Evolutionary conservation across 2,329 filamentous ascomycete species (phyloP).

Genomic region (Uncinocarpus reesii): DNA sequence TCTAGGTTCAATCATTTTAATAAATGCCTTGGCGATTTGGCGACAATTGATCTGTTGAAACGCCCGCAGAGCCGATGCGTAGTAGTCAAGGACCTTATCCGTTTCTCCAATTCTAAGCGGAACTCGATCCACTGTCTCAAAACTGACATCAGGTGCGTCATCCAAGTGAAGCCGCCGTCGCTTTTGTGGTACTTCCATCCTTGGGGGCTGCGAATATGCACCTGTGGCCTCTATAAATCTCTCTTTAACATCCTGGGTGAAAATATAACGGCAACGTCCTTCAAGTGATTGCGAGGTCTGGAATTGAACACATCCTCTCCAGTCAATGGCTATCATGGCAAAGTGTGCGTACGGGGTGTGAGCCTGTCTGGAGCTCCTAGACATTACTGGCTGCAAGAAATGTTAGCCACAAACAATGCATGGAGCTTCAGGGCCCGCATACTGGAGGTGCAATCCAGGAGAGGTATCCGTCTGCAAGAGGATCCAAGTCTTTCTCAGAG

Average conservation of each 20-base stretch:
- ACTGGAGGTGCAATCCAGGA: constrained; percentile 2
- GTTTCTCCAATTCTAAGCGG: constrained; percentile 31
- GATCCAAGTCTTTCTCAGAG: background rate
- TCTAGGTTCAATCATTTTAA: constrained; percentile 39
- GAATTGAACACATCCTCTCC: constrained; percentile 12
- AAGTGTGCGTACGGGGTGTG: constrained; percentile 13
- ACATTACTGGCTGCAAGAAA: background rate
- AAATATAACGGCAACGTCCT: constrained; percentile 12
- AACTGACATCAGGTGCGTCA: constrained; percentile 2
- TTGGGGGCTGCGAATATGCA: background rate
- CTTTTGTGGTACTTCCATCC: background rate
- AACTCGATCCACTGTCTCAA: constrained; percentile 12
- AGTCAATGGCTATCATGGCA: constrained; percentile 15
- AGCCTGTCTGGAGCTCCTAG: background rate
- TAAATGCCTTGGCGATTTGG: constrained; percentile 37
- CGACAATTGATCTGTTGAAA: constrained; percentile 41
- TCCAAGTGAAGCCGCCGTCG: constrained; percentile 8
- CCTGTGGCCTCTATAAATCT: constrained; percentile 12
- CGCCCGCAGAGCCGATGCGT: constrained; percentile 33
- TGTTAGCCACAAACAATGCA: background rate
- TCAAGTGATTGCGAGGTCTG: constrained; percentile 14
- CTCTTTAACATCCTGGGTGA: constrained; percentile 13
- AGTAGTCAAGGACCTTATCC: constrained; percentile 32
- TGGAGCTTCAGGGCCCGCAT: background rate
- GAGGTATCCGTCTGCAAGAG: constrained; percentile 1